phyloP scores from a whole-genome alignment of 306 rosid genomes.

The Herpetospermum pedunculosum region DNA sequence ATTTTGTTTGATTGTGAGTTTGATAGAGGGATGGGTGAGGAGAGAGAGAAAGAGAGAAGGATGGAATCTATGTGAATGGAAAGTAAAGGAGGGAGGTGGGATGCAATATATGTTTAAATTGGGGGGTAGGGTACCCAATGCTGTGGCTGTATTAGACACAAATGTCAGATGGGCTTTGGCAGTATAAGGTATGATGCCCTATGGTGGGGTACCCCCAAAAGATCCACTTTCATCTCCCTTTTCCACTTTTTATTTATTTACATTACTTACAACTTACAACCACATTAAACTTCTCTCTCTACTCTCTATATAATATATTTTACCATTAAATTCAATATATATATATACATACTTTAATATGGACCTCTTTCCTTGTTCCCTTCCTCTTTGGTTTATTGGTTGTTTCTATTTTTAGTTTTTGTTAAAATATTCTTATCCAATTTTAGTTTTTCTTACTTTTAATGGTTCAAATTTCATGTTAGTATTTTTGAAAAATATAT shows the following conservation, averaged over 20 bases:
- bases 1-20: background rate
- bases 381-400: background rate
- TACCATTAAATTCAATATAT: no score
- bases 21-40: background rate
- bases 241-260: background rate
- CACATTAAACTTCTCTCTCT: background rate
- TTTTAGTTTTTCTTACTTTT: background rate
- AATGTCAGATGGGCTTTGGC: constrained; percentile 21
- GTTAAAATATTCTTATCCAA: background rate
- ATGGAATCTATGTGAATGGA: background rate
- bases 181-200: constrained; percentile 7
- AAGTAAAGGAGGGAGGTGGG: background rate
- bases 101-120: background rate
- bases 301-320: no score
- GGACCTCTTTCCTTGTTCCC: background rate
- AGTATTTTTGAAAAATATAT: no score
- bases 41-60: background rate
- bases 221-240: constrained; percentile 9
- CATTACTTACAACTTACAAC: background rate
- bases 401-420: background rate
- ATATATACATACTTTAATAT: no score
- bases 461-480: no score
- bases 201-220: constrained; percentile 4
- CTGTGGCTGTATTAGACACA: constrained; percentile 27
- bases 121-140: constrained; percentile 26